Base-by-base conservation (phyloP, 768 basidiomycete genomes). In the Pulveroboletus ravenelii region DNA sequence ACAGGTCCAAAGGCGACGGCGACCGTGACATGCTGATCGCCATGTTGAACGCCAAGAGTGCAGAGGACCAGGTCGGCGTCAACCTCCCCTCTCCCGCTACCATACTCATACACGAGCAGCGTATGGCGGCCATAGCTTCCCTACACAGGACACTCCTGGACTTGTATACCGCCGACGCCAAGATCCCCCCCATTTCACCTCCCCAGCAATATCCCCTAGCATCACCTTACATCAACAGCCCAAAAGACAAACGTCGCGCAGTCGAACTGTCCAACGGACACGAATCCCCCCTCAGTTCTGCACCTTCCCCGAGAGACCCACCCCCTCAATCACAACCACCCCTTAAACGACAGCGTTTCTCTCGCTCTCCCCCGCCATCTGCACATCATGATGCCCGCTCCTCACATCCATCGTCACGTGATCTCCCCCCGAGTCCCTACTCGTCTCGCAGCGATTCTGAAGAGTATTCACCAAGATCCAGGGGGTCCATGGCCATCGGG, bases 21-120 rank as follows among this genome's bases (percentile, higher is more conserved):
- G 93, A 96, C 75, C 78, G 93, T 20, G 91, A 94, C 46, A 87
- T 94, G 82, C 76, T 96, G 18, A 77, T 95, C 32, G 81, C 90
- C 57, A 88, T 96, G 79, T 75, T 96, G 44, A 91, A 87, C 53
- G 92, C 93, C 62, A 96, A 96, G 74, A 80, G 84, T 41, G 86
- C 93, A 12, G 93, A 96, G 66, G 93, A 96, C 64, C 88, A 95
- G 80, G 91, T 90, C 56, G 37, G 80, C 62, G 25, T 25, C 38
- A 15, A 30, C 53, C 31, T 45, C 45, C 50, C 45, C 48, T 40
- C 47, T 48, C 44, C 34, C 53, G 45, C 37, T 29, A 5, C 23
- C 36, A 18, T 48, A 23, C 54, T 64, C 34, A 65, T 29, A 2
- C 15, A 7, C 30, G 13, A 27, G 40, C 59, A 90, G 87, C 83